Evolutionary conservation across 768 basidiomycete genomes (phyloP), one percentile per base, ranked within the genome.

Genomic region (Lyophyllum atratum): DNA sequence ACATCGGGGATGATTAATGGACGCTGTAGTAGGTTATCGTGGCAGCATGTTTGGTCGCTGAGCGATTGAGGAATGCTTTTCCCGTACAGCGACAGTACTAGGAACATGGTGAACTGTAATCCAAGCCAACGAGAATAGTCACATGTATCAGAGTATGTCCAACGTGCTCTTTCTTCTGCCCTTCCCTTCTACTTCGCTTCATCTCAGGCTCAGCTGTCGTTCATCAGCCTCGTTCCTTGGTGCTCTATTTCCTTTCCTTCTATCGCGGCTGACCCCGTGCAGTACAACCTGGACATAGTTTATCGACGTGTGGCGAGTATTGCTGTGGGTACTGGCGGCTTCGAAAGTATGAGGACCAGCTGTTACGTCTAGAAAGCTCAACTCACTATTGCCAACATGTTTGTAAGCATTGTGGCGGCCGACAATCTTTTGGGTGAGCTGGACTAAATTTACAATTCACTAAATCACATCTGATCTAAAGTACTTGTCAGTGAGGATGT

Each of bases 311-410:
- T 6, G 85, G 87, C 25, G 84, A 79, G 66, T 88, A 89, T 66
- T 86, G 86, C 62, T 90, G 83, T 24, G 85, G 85, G 59, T 76
- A 85, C 66, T 86, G 83, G 43, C 72, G 84, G 61, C 85, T 87
- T 65, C 25, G 33, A 46, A 64, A 57, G 28, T 17, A 19, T 65
- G 8, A 67, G 59, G 25, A 43, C 44, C 21, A 19, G 26, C 40
- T 34, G 39, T 31, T 19, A 26, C 15, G 26, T 39, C 24, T 34
- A 52, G 17, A 26, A 47, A 15, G 34, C 34, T 17, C 25, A 31
- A 74, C 86, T 63, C 70, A 88, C 86, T 89, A 87, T 70, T 89
- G 87, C 85, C 86, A 87, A 68, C 87, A 89, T 55, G 76, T 79
- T 59, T 78, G 68, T 59, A 71, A 76, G 65, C 87, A 89, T 43